A percentile compares a stretch with the other conserved stretches of the same genome.
These are phyloP conservation scores for Cetradonia linearis DNA, from an alignment of 495 filamentous ascomycete species.

Conservation along the genomic window DNA sequence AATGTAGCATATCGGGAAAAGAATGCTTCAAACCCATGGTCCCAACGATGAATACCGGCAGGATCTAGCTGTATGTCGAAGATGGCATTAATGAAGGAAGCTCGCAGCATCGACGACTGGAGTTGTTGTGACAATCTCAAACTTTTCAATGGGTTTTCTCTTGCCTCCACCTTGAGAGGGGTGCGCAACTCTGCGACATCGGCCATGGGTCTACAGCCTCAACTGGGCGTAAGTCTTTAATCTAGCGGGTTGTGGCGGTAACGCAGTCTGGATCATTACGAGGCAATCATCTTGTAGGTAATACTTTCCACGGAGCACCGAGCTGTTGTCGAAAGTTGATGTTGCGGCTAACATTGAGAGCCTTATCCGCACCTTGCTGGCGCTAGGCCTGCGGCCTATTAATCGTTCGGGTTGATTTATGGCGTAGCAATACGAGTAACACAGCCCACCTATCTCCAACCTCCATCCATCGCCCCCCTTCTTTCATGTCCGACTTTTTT, in stretches of 20 bases:
- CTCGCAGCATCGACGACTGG: constrained; percentile 1
- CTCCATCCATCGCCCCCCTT: not conserved
- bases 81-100: constrained; percentile 4
- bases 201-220: not conserved
- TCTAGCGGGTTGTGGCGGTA: not conserved
- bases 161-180: not conserved
- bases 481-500: not conserved
- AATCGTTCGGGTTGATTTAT: not conserved
- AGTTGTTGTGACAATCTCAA: constrained; percentile 7
- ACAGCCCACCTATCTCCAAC: not conserved
- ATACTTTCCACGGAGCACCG: not conserved
- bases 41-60: not conserved
- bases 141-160: constrained; percentile 6
- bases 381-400: too few species aligned
- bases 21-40: constrained; percentile 16
- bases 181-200: not conserved
- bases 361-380: too few species aligned
- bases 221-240: not conserved
- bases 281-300: not conserved
- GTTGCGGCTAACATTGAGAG: not conserved
- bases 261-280: not conserved
- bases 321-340: not conserved
- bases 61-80: constrained; percentile 9
- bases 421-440: not conserved
- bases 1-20: constrained; percentile 14